phyloP scores from a whole-genome alignment of 495 filamentous ascomycete genomes.

The Podospora fimiseda region DNA sequence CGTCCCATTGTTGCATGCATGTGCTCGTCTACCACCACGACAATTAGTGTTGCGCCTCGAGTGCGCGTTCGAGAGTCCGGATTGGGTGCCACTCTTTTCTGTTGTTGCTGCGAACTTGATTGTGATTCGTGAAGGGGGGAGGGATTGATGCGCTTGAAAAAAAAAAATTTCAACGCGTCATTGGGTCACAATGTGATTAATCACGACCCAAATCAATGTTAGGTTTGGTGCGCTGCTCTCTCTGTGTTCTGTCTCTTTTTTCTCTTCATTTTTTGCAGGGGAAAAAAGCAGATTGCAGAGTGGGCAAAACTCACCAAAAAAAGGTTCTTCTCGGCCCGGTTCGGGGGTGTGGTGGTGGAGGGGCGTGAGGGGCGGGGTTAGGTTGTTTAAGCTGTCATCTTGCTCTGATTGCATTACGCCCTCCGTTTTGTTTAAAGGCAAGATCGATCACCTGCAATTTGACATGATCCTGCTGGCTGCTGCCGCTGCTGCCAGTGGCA shows the following conservation, averaged over 20 bases:
- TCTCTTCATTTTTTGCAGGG: background rate
- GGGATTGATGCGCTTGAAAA: background rate
- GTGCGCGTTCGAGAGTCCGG: background rate
- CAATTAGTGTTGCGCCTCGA: background rate
- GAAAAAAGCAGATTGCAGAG: too few species aligned
- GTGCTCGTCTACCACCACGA: background rate
- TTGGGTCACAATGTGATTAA: too few species aligned
- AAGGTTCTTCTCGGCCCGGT: background rate
- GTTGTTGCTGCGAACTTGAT: too few species aligned
- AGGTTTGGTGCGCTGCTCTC: too few species aligned
- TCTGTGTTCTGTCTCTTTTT: too few species aligned
- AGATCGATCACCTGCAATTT: background rate
- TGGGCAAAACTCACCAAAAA: background rate
- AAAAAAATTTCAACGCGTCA: background rate
- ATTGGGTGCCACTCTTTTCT: background rate
- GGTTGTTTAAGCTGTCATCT: too few species aligned
- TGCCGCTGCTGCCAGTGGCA: too few species aligned
- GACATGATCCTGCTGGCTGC: too few species aligned
- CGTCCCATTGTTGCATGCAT: conserved; percentile 2
- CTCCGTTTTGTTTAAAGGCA: too few species aligned
- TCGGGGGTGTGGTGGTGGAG: background rate
- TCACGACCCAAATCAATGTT: too few species aligned
- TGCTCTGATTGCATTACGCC: too few species aligned
- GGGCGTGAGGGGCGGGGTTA: background rate
- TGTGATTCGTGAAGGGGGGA: background rate